Percentiles rank a stretch among this genome's conserved stretches.
Conservation (phyloP, 495 filamentous ascomycete genomes). For the Penicillium fimorum region DNA sequence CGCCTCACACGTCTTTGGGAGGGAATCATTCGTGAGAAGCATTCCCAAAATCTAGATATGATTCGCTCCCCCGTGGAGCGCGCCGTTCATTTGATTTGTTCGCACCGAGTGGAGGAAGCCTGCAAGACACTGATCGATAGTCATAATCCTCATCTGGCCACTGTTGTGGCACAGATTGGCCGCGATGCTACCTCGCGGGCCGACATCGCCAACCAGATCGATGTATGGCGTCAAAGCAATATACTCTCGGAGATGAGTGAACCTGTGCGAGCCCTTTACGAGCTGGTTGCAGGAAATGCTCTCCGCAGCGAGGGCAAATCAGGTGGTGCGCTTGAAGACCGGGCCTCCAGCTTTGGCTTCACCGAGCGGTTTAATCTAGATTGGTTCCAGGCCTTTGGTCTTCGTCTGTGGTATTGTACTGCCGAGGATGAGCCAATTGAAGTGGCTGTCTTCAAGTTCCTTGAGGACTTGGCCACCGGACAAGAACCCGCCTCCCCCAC, state of each 20-base stretch:
- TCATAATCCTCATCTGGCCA: conserved; percentile 76
- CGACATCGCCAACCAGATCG: conserved; percentile 74
- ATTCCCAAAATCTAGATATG: conserved; percentile 47
- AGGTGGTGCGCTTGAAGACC: conserved; percentile 66
- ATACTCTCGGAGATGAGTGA: conserved; percentile 84
- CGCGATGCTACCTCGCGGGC: conserved; percentile 60
- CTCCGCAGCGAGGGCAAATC: conserved; percentile 72
- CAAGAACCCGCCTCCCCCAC: conserved; percentile 57
- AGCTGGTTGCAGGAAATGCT: conserved; percentile 82
- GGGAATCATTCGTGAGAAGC: conserved; percentile 45
- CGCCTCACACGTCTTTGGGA: conserved; percentile 49
- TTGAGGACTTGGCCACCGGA: conserved; percentile 63
- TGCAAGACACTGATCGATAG: conserved; percentile 72
- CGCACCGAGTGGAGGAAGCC: conserved; percentile 73
- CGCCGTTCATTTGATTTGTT: conserved; percentile 75
- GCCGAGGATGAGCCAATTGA: conserved; percentile 64
- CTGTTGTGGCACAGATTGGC: conserved; percentile 76
- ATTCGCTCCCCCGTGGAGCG: conserved; percentile 70
- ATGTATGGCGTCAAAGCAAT: conserved; percentile 76
- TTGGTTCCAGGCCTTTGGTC: conserved; percentile 89
- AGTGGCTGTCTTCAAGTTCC: conserved; percentile 66
- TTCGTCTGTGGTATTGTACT: conserved; percentile 83
- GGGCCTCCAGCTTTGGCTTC: conserved; percentile 71
- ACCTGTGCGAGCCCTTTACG: conserved; percentile 81
- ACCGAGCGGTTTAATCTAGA: conserved; percentile 78